Percentiles rank a stretch among this genome's conserved stretches.
phyloP scores from a whole-genome alignment of 148 eudicot species.

The Amaranthus hypochondriacus region DNA sequence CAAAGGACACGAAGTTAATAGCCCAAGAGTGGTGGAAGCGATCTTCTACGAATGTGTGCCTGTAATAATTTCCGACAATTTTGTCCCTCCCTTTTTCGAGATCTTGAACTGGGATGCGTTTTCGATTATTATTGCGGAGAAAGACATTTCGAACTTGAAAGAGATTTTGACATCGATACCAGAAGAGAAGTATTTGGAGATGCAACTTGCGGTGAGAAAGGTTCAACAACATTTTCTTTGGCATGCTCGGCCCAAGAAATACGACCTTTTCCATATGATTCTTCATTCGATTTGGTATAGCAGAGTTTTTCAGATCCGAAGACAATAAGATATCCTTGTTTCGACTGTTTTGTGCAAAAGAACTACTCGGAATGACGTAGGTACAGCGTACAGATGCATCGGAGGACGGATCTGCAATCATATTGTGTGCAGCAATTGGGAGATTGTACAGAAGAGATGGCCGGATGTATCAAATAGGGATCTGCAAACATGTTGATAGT shows the following conservation, averaged over 20 bases:
- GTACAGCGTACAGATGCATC: neutral
- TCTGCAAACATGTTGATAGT: neutral
- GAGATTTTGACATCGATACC: slow-evolving; percentile 54
- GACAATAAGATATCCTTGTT: neutral
- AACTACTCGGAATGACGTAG: neutral
- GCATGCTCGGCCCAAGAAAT: slow-evolving; percentile 66
- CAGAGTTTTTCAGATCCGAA: slow-evolving; percentile 50
- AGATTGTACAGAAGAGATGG: neutral
- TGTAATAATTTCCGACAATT: slow-evolving; percentile 80
- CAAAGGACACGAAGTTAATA: slow-evolving; percentile 83
- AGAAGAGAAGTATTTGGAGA: slow-evolving; percentile 47
- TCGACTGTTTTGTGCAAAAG: neutral
- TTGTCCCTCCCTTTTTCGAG: slow-evolving; percentile 80
- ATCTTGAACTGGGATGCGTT: slow-evolving; percentile 78
- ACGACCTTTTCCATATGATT: slow-evolving; percentile 81
- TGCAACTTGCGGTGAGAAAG: slow-evolving; percentile 65
- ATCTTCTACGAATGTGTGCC: slow-evolving; percentile 84
- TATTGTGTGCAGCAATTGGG: neutral
- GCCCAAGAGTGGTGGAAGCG: slow-evolving; percentile 83
- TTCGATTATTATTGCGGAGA: slow-evolving; percentile 64
- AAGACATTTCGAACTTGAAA: slow-evolving; percentile 68
- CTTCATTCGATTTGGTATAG: slow-evolving; percentile 87
- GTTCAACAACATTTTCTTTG: slow-evolving; percentile 78
- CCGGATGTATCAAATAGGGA: too few relatives aligned
- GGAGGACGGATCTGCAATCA: too few relatives aligned